These are phyloP conservation scores for Brettanomyces sp. DNA, from an alignment of 805 yeast genomes.

Conservation along the genomic window DNA sequence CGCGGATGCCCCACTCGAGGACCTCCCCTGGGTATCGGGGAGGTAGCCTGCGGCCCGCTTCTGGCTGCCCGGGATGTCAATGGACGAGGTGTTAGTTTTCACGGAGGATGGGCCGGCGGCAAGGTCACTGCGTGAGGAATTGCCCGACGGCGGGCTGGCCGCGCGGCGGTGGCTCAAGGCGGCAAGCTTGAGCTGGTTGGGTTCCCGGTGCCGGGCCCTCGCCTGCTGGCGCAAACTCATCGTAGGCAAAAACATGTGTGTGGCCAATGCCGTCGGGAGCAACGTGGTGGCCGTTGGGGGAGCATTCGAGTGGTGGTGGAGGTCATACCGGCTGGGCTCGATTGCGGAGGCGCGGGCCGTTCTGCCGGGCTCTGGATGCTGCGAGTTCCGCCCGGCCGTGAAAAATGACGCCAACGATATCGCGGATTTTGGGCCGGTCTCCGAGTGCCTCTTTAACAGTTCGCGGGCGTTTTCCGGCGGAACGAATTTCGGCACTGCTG, in stretches of 20 bases:
- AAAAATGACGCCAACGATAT: constrained; percentile 31
- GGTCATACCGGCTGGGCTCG: constrained; percentile 15
- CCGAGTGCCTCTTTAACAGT: constrained; percentile 2
- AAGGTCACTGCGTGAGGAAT: background rate
- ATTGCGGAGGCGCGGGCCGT: background rate
- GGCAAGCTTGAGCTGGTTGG: background rate
- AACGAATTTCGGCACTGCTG: constrained; percentile 18
- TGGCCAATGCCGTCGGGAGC: constrained; percentile 50
- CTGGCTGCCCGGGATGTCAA: constrained; percentile 20
- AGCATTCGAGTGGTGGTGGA: constrained; percentile 41
- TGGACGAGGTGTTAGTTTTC: constrained; percentile 18
- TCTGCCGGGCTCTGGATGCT: constrained; percentile 2
- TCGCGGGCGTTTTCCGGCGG: constrained; percentile 7
- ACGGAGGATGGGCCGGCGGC: constrained; percentile 10
- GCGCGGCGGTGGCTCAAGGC: background rate
- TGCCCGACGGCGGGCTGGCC: background rate
- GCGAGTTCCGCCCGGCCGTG: constrained; percentile 27
- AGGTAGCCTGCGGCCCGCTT: constrained; percentile 8
- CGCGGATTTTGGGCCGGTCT: constrained; percentile 26
- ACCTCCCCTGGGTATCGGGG: constrained; percentile 11
- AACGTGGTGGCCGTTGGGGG: constrained; percentile 52
- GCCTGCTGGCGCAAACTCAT: constrained; percentile 19
- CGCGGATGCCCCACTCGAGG: background rate
- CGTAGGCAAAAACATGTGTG: constrained; percentile 54
- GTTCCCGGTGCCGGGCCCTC: constrained; percentile 2